These are phyloP conservation scores for Voacanga thouarsii DNA, from an alignment of 257 asterid genomes.

Conservation along the genomic window DNA sequence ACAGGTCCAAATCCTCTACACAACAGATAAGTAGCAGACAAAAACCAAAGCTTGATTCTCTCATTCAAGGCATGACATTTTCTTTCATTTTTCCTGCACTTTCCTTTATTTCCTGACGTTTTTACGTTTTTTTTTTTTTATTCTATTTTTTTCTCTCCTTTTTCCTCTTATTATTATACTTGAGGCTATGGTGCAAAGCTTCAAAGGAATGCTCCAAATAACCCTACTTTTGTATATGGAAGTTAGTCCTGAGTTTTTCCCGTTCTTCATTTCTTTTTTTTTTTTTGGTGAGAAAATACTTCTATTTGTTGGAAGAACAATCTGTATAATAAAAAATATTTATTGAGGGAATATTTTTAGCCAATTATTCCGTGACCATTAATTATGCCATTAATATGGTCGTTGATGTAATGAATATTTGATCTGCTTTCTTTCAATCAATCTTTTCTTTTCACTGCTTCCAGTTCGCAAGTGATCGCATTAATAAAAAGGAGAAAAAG, in stretches of 20 bases:
- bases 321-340: neutral
- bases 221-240: conserved; percentile 17
- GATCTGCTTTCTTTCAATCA: conserved; percentile 3
- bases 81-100: conserved; percentile 3
- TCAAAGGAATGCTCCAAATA: neutral
- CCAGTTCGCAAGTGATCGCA: conserved; percentile 12
- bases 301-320: conserved; percentile 5
- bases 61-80: conserved; percentile 31
- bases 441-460: neutral
- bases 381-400: conserved; percentile 12
- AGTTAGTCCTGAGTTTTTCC: conserved; percentile 18
- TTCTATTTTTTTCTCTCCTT: neutral
- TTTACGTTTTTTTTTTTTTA: neutral
- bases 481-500: neutral
- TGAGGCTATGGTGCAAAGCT: neutral
- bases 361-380: conserved; percentile 1
- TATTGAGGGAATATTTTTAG: conserved; percentile 14
- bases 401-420: conserved; percentile 20
- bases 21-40: conserved; percentile 60
- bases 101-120: conserved; percentile 4
- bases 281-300: conserved; percentile 7
- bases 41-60: conserved; percentile 37
- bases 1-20: conserved; percentile 94
- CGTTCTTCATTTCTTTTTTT: neutral
- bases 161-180: neutral